phyloP scores from a whole-genome alignment of 371 early-diverging fungal species.

The Mucor racemosus region DNA sequence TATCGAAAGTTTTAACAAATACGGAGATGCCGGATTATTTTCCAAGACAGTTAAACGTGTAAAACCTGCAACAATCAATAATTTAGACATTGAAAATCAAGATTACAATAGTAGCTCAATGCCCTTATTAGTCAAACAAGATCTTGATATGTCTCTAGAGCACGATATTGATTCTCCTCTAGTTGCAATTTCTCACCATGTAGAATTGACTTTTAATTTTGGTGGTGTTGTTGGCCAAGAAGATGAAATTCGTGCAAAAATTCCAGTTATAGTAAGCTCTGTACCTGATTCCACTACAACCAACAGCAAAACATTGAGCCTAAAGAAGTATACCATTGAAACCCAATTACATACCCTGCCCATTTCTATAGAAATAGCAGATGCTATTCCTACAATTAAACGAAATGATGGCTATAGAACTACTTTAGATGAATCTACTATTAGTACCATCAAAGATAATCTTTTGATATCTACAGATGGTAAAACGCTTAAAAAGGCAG shows the following conservation, averaged over 20 bases:
- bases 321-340: slow-evolving; percentile 14
- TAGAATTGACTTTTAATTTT: slow-evolving; percentile 30
- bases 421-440: neutral
- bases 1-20: slow-evolving; percentile 12
- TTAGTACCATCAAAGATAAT: neutral
- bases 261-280: slow-evolving; percentile 24
- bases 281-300: slow-evolving; percentile 2
- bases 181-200: slow-evolving; percentile 18
- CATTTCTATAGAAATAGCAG: neutral
- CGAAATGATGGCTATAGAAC: neutral
- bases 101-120: neutral
- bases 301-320: neutral
- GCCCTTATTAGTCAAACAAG: slow-evolving; percentile 11
- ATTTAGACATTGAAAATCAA: neutral
- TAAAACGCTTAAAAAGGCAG: slow-evolving; percentile 9
- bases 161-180: slow-evolving; percentile 23
- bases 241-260: slow-evolving; percentile 20
- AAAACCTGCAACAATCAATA: slow-evolving; percentile 21
- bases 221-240: neutral
- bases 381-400: slow-evolving; percentile 1
- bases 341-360: slow-evolving; percentile 13
- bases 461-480: neutral
- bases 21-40: slow-evolving; percentile 15
- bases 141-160: neutral
- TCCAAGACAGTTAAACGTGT: slow-evolving; percentile 28